Evolutionary conservation across 805 yeast genomes (phyloP), one percentile per base, ranked within the genome.

Genomic region (Candida rishiriensis): DNA sequence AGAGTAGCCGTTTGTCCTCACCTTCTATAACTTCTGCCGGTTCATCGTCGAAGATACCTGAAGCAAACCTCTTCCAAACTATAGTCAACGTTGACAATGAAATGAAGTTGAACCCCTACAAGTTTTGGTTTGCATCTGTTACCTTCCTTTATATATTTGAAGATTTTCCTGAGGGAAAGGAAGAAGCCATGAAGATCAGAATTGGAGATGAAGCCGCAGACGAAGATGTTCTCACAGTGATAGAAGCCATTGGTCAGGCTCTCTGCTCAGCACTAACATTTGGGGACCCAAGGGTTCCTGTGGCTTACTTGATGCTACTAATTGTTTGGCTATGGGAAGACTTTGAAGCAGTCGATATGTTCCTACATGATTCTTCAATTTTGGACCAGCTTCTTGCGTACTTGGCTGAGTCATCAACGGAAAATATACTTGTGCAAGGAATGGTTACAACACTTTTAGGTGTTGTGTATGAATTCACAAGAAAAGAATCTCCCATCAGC

Each of bases 281-380:
- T 31, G 46, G 60, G 5, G 96, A 91, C 59, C 82, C 88, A 2
- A 73, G 97, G 47, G 79, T 86, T 8, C 73, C 95, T 0, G 73
- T 88, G 34, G 87, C 93, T 0, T 90, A 88, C 51, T 61, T 86
- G 29, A 82, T 85, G 79, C 70, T 91, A 10, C 69, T 93, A 34
- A 75, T 82, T 0, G 71, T 73, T 10, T 87, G 96, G 90, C 59
- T 88, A 29, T 90, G 73, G 66, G 96, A 86, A 52, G 88, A 88
- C 58, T 71, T 76, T 13, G 70, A 70, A 2, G 90, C 93, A 0
- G 89, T 86, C 1, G 72, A 85, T 55, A 88, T 83, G 52, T 85
- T 93, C 54, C 65, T 89, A 36, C 69, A 75, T 8, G 95, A 88
- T 41, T 60, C 79, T 1, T 72, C 91, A 0, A 75, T 75, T n/a